These are phyloP conservation scores for Filobasidium wieringae DNA, from an alignment of 768 basidiomycete species.

Conservation along the genomic window DNA sequence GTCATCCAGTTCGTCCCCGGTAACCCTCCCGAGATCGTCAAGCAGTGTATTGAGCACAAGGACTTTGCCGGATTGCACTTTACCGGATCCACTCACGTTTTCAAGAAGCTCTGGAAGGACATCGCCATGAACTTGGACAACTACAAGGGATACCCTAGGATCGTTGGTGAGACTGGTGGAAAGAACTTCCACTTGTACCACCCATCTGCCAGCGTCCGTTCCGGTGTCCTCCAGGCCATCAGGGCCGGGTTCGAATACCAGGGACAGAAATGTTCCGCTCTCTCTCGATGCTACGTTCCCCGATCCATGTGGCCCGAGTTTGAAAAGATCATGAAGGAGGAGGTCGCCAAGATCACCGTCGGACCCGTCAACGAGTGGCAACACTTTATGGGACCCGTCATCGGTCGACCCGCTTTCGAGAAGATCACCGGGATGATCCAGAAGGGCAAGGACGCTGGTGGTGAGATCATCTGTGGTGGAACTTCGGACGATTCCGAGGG, in stretches of 20 bases:
- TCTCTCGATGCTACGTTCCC: slow-evolving; percentile 85
- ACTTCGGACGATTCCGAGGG: slow-evolving; percentile 69
- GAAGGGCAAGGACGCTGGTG: slow-evolving; percentile 79
- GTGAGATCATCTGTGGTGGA: slow-evolving; percentile 78
- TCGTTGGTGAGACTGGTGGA: slow-evolving; percentile 93
- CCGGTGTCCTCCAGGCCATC: slow-evolving; percentile 79
- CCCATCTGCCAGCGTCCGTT: slow-evolving; percentile 68
- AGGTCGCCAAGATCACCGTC: slow-evolving; percentile 73
- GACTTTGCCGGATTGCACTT: slow-evolving; percentile 85
- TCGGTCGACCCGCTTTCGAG: slow-evolving; percentile 78
- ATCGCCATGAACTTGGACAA: slow-evolving; percentile 76
- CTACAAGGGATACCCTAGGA: slow-evolving; percentile 80
- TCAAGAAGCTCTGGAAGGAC: slow-evolving; percentile 93
- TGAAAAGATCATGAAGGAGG: slow-evolving; percentile 61
- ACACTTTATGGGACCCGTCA: slow-evolving; percentile 94
- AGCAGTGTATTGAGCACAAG: slow-evolving; percentile 64
- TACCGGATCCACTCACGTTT: slow-evolving; percentile 87
- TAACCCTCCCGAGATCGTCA: slow-evolving; percentile 70
- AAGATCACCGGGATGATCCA: slow-evolving; percentile 70
- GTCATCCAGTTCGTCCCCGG: slow-evolving; percentile 92
- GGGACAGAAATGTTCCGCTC: slow-evolving; percentile 95
- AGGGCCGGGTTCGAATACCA: slow-evolving; percentile 83
- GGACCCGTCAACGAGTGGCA: slow-evolving; percentile 62
- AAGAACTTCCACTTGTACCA: slow-evolving; percentile 98
- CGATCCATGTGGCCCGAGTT: slow-evolving; percentile 70